Conservation (phyloP, 441 rosid genomes). For the Flueggea neowawraea region DNA sequence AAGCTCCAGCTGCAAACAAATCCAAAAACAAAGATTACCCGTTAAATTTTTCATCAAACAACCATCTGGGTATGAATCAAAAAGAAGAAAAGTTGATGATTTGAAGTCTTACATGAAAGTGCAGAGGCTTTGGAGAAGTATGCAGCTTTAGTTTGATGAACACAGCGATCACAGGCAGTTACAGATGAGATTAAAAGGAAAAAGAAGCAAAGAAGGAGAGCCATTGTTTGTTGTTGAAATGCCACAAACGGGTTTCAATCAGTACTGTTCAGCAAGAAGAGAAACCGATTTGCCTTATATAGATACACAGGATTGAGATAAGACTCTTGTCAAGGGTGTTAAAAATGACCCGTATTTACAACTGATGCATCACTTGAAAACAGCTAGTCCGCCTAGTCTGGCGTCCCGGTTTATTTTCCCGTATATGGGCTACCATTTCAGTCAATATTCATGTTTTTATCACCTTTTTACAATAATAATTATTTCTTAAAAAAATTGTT, state of each 20-base stretch:
- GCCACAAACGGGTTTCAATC: background rate
- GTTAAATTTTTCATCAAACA: constrained; percentile 12
- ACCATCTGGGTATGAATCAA: constrained; percentile 19
- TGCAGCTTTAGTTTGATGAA: constrained; percentile 64
- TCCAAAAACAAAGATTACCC: constrained; percentile 22
- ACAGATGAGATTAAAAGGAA: constrained; percentile 42
- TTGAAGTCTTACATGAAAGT: constrained; percentile 49
- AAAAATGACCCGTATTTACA: constrained; percentile 11
- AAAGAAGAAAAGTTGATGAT: background rate
- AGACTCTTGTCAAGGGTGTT: background rate
- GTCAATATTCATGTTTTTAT: too few relatives aligned
- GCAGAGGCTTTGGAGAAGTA: constrained; percentile 63
- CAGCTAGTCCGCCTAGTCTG: too few relatives aligned
- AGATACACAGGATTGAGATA: background rate
- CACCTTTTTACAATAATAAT: too few relatives aligned
- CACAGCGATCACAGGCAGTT: constrained; percentile 78
- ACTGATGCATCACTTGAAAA: background rate
- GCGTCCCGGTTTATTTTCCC: too few relatives aligned
- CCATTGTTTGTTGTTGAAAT: constrained; percentile 24
- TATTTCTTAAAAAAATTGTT: too few relatives aligned
- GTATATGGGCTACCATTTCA: too few relatives aligned
- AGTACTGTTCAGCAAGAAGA: background rate
- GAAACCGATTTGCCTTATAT: background rate
- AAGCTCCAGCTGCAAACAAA: constrained; percentile 72
- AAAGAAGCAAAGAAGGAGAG: constrained; percentile 25